Evolutionary conservation across 208 protist species (phyloP), one percentile per base, ranked within the genome.

Genomic region (Trypanosoma conorhini): DNA sequence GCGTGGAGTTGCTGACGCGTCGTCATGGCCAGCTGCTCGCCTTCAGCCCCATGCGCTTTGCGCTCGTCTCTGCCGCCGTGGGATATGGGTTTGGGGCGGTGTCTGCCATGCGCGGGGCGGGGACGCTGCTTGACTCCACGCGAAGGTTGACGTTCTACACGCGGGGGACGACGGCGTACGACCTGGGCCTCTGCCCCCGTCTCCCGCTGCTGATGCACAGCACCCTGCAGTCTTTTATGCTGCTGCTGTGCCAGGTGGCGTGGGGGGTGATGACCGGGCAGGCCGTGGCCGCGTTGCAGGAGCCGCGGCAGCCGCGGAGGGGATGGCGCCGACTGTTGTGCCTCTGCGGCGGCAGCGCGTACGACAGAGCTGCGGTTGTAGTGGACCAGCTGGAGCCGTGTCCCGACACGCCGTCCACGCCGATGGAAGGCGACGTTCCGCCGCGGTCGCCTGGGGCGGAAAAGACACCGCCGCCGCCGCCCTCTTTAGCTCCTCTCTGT

Each of bases 251-350:
- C 17, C 84, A 93, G 52, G 75, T 88, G 19, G 72, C 85, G 44
- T 93, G 88, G 85, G 80, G 71, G 3, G 81, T 89, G 31, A 85
- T 90, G 82, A 58, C 77, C 21, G 85, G 85, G 3, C 82, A 89
- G 66, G 70, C 81, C 1, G 66, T 85, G 54, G 77, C 71, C 7
- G 82, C 83, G 5, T n/a, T 85, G 17, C 33, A 62, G 33, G 31
- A 64, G 51, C 12, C 38, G 63, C 21, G 15, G 35, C 42, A 33
- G 44, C 30, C 44, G 13, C 3, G 42, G 35, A 58, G 35, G 35
- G 50, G 7, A 15, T 42, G 30, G 17, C 22, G 48, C 21, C 13
- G 48, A 17, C 21, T 52, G 5, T 19, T 52, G 5, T 19, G 9
- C n/a, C 40, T 38, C 15, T 15, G 28, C 26, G 1, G 21, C 64